Evolutionary conservation across 495 filamentous ascomycete species (phyloP), one percentile per base, ranked within the genome.

Genomic region (Neurospora tetrasperma): DNA sequence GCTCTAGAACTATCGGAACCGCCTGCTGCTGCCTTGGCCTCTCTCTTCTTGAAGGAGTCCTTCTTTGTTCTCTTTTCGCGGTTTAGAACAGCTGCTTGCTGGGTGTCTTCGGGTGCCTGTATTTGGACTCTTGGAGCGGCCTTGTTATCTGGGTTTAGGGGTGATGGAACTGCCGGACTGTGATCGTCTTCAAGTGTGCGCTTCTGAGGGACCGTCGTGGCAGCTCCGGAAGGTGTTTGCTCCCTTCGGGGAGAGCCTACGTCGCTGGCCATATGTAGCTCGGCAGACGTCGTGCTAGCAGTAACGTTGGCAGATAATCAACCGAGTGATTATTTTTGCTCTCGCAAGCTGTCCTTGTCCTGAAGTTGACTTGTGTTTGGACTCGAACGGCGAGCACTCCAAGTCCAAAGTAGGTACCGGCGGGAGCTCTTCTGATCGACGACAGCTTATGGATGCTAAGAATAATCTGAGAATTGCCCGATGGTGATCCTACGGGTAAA

Each of bases 1-100:
- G 84, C 84, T 75, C 86, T 82, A 12, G 83, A 78, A 78, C 86
- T 83, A 68, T 85, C 78, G 70, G 76, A 72, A 71, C 80, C 80
- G 18, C 85, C 83, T 16, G 77, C 76, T 14, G 85, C 83, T 39
- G 86, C 88, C 75, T 92, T 93, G 66, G 90, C 88, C 80, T 94
- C 92, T 11, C 92, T 87, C 81, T 94, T 94, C 81, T 94, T 94
- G 69, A 89, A 80, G 8, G 88, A 84, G n/a, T 92, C 90, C 75
- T 92, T 92, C 79, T 92, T 92, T 62, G 86, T 86, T 35, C 87
- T 82, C 46, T 85, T 86, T 70, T 83, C 84, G 41, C 82, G 84
- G 62, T 79, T 81, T 76, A 83, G 81, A 20, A 80, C 78, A 3
- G 81, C 69, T 27, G 79, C 72, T n/a, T 80, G 82, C 43, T 84